phyloP scores from a whole-genome alignment of 805 yeast genomes.

The Yamadazyma sp. region DNA sequence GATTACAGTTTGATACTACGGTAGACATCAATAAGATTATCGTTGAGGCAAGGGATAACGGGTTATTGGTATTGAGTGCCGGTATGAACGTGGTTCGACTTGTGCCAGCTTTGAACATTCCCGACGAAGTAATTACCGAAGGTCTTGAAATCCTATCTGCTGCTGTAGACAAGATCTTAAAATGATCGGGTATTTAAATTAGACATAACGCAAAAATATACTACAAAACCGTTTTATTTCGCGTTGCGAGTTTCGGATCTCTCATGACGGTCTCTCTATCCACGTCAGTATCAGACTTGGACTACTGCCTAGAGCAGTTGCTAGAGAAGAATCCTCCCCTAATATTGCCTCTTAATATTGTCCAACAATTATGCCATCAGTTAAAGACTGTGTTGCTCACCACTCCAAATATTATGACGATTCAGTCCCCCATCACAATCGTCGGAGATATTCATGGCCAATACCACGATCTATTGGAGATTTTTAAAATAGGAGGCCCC shows the following conservation, averaged over 20 bases:
- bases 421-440: constrained; percentile 85
- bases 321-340: constrained; percentile 43
- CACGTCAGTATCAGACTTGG: constrained; percentile 38
- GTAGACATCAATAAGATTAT: constrained; percentile 66
- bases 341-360: constrained; percentile 40
- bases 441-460: constrained; percentile 99
- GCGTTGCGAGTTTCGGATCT: constrained; percentile 8
- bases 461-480: constrained; percentile 88
- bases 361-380: constrained; percentile 60
- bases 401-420: constrained; percentile 85
- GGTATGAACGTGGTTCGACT: constrained; percentile 89
- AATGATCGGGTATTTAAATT: not conserved
- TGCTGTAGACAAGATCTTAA: constrained; percentile 37
- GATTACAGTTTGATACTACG: constrained; percentile 62
- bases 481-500: constrained; percentile 89
- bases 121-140: constrained; percentile 60
- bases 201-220: constrained; percentile 2
- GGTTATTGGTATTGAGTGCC: constrained; percentile 83
- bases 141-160: constrained; percentile 72
- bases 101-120: constrained; percentile 89
- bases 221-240: not conserved
- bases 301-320: constrained; percentile 43
- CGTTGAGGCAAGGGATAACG: constrained; percentile 68
- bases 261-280: constrained; percentile 33
- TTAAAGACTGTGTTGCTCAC: constrained; percentile 75